phyloP scores from a whole-genome alignment of 192 early-diverging fungal species.

The Podochytrium sp. region DNA sequence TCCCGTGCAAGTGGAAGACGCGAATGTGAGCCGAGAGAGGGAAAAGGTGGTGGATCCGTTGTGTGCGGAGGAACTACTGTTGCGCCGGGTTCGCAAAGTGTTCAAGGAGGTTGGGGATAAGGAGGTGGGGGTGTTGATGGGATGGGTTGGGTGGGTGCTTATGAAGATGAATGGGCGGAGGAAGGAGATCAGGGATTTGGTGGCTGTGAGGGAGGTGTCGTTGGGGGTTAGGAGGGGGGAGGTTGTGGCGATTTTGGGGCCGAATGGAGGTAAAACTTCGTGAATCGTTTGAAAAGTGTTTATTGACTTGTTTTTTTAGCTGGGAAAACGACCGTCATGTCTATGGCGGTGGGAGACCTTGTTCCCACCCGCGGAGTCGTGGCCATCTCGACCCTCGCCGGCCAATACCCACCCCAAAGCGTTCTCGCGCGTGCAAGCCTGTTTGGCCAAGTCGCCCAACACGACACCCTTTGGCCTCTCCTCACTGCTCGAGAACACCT shows the following conservation, averaged over 20 bases:
- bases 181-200: not conserved
- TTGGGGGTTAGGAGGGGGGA: slow-evolving; percentile 49
- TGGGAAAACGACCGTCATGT: slow-evolving; percentile 47
- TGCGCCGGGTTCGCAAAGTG: slow-evolving; percentile 31
- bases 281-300: not conserved
- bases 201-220: slow-evolving; percentile 66
- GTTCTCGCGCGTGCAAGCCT: slow-evolving; percentile 17
- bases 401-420: slow-evolving; percentile 22
- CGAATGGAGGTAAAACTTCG: slow-evolving; percentile 31
- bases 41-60: slow-evolving; percentile 25
- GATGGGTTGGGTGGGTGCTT: slow-evolving; percentile 26
- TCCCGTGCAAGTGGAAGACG: slow-evolving; percentile 26
- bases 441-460: slow-evolving; percentile 38
- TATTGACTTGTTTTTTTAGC: slow-evolving; percentile 29
- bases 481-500: slow-evolving; percentile 50
- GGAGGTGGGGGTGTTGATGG: not conserved
- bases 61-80: slow-evolving; percentile 34
- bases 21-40: slow-evolving; percentile 38
- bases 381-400: slow-evolving; percentile 31
- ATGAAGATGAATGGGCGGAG: not conserved
- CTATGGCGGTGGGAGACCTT: slow-evolving; percentile 40
- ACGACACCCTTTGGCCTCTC: slow-evolving; percentile 44
- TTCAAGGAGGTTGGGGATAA: not conserved
- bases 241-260: slow-evolving; percentile 38
- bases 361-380: slow-evolving; percentile 35